These are phyloP conservation scores for Fusarium graminum DNA, from an alignment of 2,329 filamentous ascomycete genomes.

Conservation along the genomic window DNA sequence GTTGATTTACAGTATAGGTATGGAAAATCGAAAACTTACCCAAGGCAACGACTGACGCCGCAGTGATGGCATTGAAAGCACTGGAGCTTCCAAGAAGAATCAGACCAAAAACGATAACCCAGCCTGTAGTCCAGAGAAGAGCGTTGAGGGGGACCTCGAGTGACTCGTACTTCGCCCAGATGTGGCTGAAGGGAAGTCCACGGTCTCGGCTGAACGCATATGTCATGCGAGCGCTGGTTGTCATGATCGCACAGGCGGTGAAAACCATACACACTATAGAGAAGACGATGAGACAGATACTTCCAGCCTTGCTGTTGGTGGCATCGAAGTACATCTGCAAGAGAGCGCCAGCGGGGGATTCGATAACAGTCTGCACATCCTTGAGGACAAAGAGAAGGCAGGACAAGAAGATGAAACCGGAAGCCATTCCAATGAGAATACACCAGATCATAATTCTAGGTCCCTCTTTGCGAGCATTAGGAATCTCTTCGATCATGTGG, in stretches of 20 bases:
- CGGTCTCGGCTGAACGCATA: constrained; percentile 76
- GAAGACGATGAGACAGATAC: constrained; percentile 75
- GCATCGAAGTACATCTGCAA: constrained; percentile 75
- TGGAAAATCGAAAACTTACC: constrained; percentile 45
- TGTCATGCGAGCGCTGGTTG: constrained; percentile 74
- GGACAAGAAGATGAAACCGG: constrained; percentile 71
- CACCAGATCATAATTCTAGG: constrained; percentile 76
- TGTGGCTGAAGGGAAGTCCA: constrained; percentile 72
- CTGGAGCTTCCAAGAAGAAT: constrained; percentile 76
- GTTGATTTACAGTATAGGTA: constrained; percentile 46
- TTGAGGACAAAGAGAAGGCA: constrained; percentile 74
- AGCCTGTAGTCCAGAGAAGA: constrained; percentile 69
- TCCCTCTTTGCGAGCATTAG: constrained; percentile 68
- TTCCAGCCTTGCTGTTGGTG: constrained; percentile 71
- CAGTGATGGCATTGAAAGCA: constrained; percentile 80
- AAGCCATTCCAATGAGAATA: constrained; percentile 72
- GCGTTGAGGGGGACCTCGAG: constrained; percentile 77
- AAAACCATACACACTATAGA: constrained; percentile 75
- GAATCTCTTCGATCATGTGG: constrained; percentile 66
- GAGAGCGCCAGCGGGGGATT: constrained; percentile 68
- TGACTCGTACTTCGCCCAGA: constrained; percentile 70
- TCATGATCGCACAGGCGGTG: constrained; percentile 73
- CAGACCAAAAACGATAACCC: constrained; percentile 76
- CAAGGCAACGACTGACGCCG: constrained; percentile 79
- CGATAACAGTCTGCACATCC: constrained; percentile 69